Evolutionary conservation across 495 filamentous ascomycete species (phyloP), one percentile per base, ranked within the genome.

Genomic region (Penicillium maclennaniae): DNA sequence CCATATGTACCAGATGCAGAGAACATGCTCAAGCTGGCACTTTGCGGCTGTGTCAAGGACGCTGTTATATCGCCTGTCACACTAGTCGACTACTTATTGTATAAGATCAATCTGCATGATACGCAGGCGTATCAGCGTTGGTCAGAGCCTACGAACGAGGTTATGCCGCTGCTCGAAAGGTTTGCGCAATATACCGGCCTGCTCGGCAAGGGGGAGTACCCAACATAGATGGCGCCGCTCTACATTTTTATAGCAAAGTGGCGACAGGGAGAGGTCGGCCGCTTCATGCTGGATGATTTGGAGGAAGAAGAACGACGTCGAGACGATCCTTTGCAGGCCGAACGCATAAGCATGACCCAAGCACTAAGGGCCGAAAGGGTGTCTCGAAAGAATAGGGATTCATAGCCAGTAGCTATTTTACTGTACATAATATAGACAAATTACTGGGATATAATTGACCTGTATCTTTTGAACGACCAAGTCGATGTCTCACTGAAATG

Each of bases 21-120:
- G 63, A 82, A 86, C 23, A 98, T 98, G 93, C 73, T 98, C 28
- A 96, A 95, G 68, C 78, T 98, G 17, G 84, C 92, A 7, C 79
- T 97, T 0, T 91, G 89, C 42, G 93, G 92, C 4, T 89, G 87
- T 68, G 89, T 97, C 25, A 93, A 96, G 61, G 92, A 96, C 64
- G 86, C 86, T 0, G 76, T 97, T 20, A 82, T 98, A 36, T 76
- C 86, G 4, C 75, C 85, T 0, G 77, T 84, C 43, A 88, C 85
- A 3, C 57, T 97, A 19, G 91, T 88, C 9, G 93, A 98, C 61
- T 98, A 95, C 64, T 69, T 97, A 26, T 79, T 98, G 20, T 97
- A 83, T 68, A 83, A 83, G 39, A 72, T 98, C 27, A 98, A 98
- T 58, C 61, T 79, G 38, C 69, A 75, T 39, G 70, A 82, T 53